Conservation (phyloP, 116 monocot species). For the Thalassia testudinum region DNA sequence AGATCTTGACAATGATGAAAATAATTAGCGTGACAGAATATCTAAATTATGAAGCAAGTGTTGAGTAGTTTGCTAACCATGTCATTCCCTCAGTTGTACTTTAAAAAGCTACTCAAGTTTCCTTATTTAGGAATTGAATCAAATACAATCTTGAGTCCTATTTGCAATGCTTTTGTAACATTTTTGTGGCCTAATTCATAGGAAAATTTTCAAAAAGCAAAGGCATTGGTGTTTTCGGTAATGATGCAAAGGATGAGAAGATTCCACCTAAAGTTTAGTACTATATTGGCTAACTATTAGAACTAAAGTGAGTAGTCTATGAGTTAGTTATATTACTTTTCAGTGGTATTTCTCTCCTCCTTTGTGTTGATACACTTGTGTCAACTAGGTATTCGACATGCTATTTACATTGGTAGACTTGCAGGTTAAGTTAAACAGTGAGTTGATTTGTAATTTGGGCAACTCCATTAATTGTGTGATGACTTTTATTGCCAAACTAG, state of each 20-base stretch:
- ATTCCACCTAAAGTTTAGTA: slow-evolving; percentile 94
- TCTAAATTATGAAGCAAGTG: slow-evolving; percentile 93
- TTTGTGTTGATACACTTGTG: slow-evolving; percentile 4
- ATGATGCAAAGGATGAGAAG: slow-evolving; percentile 80
- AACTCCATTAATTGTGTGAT: slow-evolving; percentile 91
- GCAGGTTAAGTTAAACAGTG: slow-evolving; percentile 81
- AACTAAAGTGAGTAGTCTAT: slow-evolving; percentile 64
- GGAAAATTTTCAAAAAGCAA: slow-evolving; percentile 96
- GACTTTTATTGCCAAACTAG: slow-evolving; percentile 80
- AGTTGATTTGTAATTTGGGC: slow-evolving; percentile 78
- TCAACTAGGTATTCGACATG: slow-evolving; percentile 79
- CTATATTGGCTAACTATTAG: slow-evolving; percentile 89
- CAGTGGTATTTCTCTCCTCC: neutral
- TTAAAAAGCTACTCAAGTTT: no score
- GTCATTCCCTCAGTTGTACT: no score
- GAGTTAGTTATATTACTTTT: neutral
- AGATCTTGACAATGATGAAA: slow-evolving; percentile 90
- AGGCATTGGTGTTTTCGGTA: slow-evolving; percentile 92
- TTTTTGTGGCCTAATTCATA: no score
- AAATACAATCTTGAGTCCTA: neutral
- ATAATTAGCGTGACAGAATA: slow-evolving; percentile 97
- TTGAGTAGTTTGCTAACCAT: no score
- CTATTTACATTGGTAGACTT: slow-evolving; percentile 92
- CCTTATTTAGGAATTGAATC: no score
- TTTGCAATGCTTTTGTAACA: slow-evolving; percentile 18